phyloP scores from a whole-genome alignment of 306 rosid genomes.

The Sphenostylis stenocarpa region DNA sequence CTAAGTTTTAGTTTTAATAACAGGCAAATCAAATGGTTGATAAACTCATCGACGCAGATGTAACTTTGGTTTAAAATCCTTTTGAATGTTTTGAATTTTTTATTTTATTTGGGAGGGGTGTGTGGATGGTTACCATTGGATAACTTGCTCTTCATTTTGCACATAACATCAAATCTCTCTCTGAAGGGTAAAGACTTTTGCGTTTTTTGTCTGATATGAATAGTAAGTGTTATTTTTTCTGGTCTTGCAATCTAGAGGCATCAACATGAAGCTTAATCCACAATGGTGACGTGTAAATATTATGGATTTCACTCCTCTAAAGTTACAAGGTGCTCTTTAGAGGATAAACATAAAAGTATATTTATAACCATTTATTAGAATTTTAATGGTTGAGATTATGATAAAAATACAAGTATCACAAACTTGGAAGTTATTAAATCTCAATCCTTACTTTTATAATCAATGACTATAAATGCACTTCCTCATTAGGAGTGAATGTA shows the following conservation, averaged over 20 bases:
- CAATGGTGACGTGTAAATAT: constrained; percentile 10
- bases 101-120: background rate
- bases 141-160: constrained; percentile 3
- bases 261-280: constrained; percentile 5
- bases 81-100: background rate
- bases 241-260: constrained; percentile 14
- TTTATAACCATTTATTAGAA: background rate
- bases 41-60: background rate
- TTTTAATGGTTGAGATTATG: background rate
- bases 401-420: background rate
- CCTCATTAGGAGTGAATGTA: background rate
- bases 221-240: background rate
- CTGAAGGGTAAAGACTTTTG: background rate
- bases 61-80: constrained; percentile 13
- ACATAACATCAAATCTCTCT: background rate
- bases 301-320: background rate
- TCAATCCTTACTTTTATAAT: background rate
- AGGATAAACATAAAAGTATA: background rate
- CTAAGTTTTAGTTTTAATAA: constrained; percentile 8
- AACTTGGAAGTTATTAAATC: background rate
- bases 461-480: background rate
- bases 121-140: background rate
- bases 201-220: background rate
- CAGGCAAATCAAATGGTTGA: background rate
- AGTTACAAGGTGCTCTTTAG: background rate